A percentile compares a stretch with the other conserved stretches of the same genome.
phyloP scores from a whole-genome alignment of 306 rosid species.

The Castanopsis chinensis region DNA sequence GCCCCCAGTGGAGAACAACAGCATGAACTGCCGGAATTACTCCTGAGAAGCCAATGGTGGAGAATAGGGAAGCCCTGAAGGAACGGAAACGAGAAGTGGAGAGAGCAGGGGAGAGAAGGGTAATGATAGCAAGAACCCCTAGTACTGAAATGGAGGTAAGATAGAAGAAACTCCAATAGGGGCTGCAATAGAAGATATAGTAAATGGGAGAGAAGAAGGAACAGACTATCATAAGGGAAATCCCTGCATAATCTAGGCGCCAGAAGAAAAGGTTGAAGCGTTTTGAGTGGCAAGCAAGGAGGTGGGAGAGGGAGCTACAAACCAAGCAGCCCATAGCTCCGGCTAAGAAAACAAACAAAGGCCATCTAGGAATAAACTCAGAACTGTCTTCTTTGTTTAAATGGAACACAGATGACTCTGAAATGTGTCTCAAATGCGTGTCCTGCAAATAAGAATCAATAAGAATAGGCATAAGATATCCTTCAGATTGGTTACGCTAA shows the following conservation, averaged over 20 bases:
- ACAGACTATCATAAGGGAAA: conserved; percentile 76
- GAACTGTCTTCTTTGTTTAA: conserved; percentile 22
- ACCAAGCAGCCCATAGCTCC: conserved; percentile 89
- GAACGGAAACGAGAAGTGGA: conserved; percentile 55
- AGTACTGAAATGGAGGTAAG: conserved; percentile 63
- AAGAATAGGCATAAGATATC: background rate
- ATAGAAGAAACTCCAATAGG: conserved; percentile 45
- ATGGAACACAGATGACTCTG: conserved; percentile 27
- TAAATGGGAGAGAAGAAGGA: conserved; percentile 88
- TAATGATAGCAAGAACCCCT: conserved; percentile 52
- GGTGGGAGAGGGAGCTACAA: conserved; percentile 82
- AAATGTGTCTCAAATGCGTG: conserved; percentile 32
- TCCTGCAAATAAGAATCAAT: conserved; percentile 33
- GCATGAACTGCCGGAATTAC: conserved; percentile 73
- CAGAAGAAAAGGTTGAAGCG: conserved; percentile 72
- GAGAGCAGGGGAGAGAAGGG: conserved; percentile 71
- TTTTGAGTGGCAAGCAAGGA: conserved; percentile 81
- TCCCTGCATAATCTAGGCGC: conserved; percentile 94
- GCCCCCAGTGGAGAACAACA: conserved; percentile 55
- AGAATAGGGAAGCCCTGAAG: conserved; percentile 67
- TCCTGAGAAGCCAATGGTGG: conserved; percentile 90
- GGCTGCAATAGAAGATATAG: conserved; percentile 73
- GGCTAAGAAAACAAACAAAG: conserved; percentile 77
- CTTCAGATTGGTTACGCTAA: background rate
- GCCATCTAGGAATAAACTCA: conserved; percentile 62